These are phyloP conservation scores for Bipolaris zeicola DNA, from an alignment of 2,329 filamentous ascomycete species.

Conservation along the genomic window DNA sequence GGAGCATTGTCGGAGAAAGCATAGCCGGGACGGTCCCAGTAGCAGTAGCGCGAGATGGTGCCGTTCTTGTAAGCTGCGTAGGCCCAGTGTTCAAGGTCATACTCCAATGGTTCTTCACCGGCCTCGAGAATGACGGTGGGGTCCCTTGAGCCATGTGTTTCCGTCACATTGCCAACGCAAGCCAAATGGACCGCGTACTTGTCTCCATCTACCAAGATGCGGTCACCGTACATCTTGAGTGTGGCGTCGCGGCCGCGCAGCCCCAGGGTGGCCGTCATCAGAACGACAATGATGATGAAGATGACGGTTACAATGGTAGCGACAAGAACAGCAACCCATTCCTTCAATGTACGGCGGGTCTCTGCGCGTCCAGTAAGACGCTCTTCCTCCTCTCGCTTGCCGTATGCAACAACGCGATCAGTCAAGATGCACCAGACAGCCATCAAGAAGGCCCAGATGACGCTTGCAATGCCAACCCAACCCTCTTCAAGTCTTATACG, in stretches of 20 bases:
- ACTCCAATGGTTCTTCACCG: constrained; percentile 78
- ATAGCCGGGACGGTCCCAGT: constrained; percentile 89
- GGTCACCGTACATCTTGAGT: constrained; percentile 72
- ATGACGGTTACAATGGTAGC: constrained; percentile 74
- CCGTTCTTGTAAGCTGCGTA: constrained; percentile 77
- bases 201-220: constrained; percentile 79
- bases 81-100: constrained; percentile 79
- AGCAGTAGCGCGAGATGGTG: constrained; percentile 88
- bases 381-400: constrained; percentile 91
- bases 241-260: constrained; percentile 80
- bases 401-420: constrained; percentile 85
- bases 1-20: constrained; percentile 91
- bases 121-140: constrained; percentile 87
- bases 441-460: constrained; percentile 81
- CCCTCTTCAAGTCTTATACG: constrained; percentile 82
- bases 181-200: constrained; percentile 88
- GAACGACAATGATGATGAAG: constrained; percentile 69
- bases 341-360: constrained; percentile 76
- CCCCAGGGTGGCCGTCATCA: constrained; percentile 80
- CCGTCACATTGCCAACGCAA: constrained; percentile 74
- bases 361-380: constrained; percentile 88
- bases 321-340: constrained; percentile 82
- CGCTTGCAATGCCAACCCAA: constrained; percentile 86
- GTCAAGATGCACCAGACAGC: constrained; percentile 78
- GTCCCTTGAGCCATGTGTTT: constrained; percentile 59